Base-by-base conservation (phyloP, 2,329 filamentous ascomycete species). In the Ceratocystis cubensis region DNA sequence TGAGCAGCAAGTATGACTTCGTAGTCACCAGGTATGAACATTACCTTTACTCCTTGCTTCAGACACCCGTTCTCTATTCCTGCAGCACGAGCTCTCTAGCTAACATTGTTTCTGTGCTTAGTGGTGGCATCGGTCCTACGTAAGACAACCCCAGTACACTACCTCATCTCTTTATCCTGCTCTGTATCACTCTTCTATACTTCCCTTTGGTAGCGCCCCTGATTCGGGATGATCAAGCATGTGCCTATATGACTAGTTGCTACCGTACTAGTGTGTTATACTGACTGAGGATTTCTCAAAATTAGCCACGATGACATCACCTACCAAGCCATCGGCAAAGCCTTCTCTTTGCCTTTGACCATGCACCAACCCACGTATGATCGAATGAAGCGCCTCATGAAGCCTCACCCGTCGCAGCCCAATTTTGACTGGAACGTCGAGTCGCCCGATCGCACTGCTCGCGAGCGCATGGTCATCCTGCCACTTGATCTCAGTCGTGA, bases 51-150 rank as follows among this genome's bases (percentile, higher is more conserved):
- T 33, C n/a, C 56, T 28, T n/a, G 30, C 28, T 46, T n/a, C 17
- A 37, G 22, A 22, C 20, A 25, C 2, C 28, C 50, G 15, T 37
- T 48, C 20, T 25, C 5, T 4, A 53, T 25, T 53, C 20, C 20
- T 15, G 46, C 61, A 25, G 20, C 25, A 22, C 13, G 10, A 15
- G 13, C 20, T n/a, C 44, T 25, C 22, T 28, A 61, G 46, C 37
- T 30, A 25, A 33, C 44, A n/a, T 61, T 15, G 28, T 41, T 69
- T 62, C 69, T 71, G 61, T 68, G 5, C 48, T 17, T 67, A 84
- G 89, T 71, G 93, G 94, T 70, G 93, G 94, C 37, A 97, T 99
- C 73, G 93, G 93, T 10, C 94, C 94, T 70, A 97, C 93, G 88
- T 93, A 78, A 79, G 86, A 76, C 67, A 69, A 17, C 53, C 45